Base-by-base conservation (phyloP, 1,284 basidiomycete species). In the Uromyces viciae-fabae region DNA sequence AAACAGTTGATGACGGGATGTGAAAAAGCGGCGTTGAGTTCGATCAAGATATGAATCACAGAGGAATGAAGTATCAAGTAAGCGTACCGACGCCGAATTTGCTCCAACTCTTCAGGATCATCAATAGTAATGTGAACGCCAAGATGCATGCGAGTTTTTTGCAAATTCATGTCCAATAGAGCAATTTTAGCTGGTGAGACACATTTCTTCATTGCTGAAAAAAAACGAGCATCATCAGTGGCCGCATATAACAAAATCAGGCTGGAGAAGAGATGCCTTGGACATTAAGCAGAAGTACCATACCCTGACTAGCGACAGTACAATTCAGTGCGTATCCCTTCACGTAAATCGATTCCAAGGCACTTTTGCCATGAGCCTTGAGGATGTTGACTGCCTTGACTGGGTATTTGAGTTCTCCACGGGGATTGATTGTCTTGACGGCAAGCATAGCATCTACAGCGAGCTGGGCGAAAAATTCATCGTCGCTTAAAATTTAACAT, bases 341-440 rank as follows among this genome's bases (percentile, higher is more conserved):
- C 82, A 99, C 92, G 85, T 93, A 95, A 83, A 98, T 86, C 52
- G 95, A 98, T 86, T 99, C 97, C 83, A 95, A 90, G 33, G 95
- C 94, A 86, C 94, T 96, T 87, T 92, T 92, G 82, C 97, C 97
- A 85, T 99, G 97, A 11, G 97, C 97, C 87, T 99, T 99, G 84
- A 99, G 89, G n/a, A 99, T 91, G 85, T 99, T 99, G 83, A 99
- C 97, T 0, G 97, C 97, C 88, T 99, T 99, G 84, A 99, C 97
- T 9, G 97, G 97, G 88, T 99, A 99, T 88, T 98, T 99, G 86
- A 93, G 92, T 87, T 99, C 97, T 49, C 97, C 97, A 81, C 95
- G 91, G 82, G 91, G 88, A 87, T 99, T 99, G 83, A 94, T 91
- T 5, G 95, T 96, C 88, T 93, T 95, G 82, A 99, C 97, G 2